Evolutionary conservation across 768 basidiomycete species (phyloP).

Genomic region (Tulasnella sp.): DNA sequence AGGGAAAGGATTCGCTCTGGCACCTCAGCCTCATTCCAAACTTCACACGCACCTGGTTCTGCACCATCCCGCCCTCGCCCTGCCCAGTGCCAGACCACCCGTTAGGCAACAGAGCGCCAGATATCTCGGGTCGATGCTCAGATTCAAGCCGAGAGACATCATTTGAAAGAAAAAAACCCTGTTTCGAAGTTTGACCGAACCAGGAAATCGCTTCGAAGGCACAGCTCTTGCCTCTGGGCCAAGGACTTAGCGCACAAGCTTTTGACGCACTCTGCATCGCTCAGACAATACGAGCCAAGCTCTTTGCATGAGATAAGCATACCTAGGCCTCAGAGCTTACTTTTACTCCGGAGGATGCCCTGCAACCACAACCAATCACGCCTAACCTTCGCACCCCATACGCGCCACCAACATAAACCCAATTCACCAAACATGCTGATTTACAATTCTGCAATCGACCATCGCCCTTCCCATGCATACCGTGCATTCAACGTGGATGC

Average conservation of each 20-base stretch:
- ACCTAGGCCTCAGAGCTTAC: background rate
- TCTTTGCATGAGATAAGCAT: no score
- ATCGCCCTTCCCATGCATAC: background rate
- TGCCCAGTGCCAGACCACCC: background rate
- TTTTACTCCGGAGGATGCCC: background rate
- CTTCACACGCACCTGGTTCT: background rate
- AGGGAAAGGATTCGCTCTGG: background rate
- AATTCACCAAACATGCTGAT: background rate
- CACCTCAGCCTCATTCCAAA: background rate
- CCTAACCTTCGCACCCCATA: background rate
- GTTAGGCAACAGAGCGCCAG: background rate
- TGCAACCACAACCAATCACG: background rate
- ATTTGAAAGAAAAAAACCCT: no score
- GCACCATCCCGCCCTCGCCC: background rate
- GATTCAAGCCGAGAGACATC: background rate
- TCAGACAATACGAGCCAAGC: no score
- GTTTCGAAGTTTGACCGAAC: background rate
- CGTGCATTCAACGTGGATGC: background rate
- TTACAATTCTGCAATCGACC: background rate
- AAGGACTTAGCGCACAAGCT: background rate
- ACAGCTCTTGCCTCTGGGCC: background rate
- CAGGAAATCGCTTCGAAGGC: background rate
- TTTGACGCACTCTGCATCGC: background rate
- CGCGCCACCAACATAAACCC: background rate
- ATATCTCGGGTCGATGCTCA: background rate